Evolutionary conservation across 257 asterid genomes (phyloP), one percentile per base, ranked within the genome.

Genomic region (Solanum bukasovii): DNA sequence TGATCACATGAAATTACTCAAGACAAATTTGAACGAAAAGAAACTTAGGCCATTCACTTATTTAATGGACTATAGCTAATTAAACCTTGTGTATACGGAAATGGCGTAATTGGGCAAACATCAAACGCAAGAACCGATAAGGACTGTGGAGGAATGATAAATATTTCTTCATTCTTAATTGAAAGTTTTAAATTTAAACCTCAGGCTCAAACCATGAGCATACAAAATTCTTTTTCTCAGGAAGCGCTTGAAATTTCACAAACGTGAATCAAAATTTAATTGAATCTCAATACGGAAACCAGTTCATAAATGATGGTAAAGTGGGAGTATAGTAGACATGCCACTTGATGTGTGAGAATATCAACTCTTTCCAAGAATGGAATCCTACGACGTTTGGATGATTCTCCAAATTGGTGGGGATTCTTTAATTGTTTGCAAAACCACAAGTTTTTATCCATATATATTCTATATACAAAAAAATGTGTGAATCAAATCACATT

Each of bases 251-350:
- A 11, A 0, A 3, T 7, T 6, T 68, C 5, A 27, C 20, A 3
- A 27, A 68, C 11, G 2, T 68, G 1, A 29, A 29, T 13, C 10
- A 29, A 68, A 29, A 68, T 68, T 68, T 68, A 68, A 4, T 29
- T 13, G 11, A 68, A 3, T 14, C 10, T 4, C 5, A 29, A n/a
- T 65, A 65, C 18, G 1, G 1, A 25, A 68, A 27, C 16, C 3
- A 2, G 9, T 29, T 13, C 2, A 27, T 4, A 33, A n/a, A 40
- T 23, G n/a, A 78, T 25, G 16, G 63, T 13, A 77, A 40, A 78
- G 8, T 49, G 85, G 67, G 85, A 79, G 25, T 40, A 74, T 73
- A 78, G 65, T 79, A 79, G 85, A 44, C 67, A 81, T 81, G 40
- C 85, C 85, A 81, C 85, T 81, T 27, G 68, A 44, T 81, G 68